Percentiles rank a stretch among this genome's conserved stretches.
Evolutionary conservation across 1,139 yeast species (phyloP).

Genomic region (Lodderomyces jiufengensis): DNA sequence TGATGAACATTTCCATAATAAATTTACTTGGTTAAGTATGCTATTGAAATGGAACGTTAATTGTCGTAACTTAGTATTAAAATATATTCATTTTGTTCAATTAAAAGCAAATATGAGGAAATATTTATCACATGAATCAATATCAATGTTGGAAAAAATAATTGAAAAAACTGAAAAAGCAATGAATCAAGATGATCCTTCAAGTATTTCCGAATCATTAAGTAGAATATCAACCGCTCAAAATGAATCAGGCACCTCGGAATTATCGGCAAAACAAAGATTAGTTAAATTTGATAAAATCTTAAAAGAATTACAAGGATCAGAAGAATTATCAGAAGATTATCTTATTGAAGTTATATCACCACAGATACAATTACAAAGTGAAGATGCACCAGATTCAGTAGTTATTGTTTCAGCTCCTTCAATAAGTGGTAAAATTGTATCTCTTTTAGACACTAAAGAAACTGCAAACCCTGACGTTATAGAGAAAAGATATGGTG

Average conservation of each 20-base stretch:
- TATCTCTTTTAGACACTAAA: conserved; percentile 32
- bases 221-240: neutral
- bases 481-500: conserved; percentile 37
- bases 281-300: conserved; percentile 49
- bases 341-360: conserved; percentile 69
- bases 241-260: neutral
- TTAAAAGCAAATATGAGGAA: conserved; percentile 25
- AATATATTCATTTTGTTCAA: conserved; percentile 40
- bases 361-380: conserved; percentile 83
- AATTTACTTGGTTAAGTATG: conserved; percentile 39
- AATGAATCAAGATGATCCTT: conserved; percentile 8
- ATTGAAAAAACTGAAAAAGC: conserved; percentile 18
- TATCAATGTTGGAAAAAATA: conserved; percentile 35
- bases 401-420: conserved; percentile 51
- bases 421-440: conserved; percentile 34
- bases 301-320: conserved; percentile 38
- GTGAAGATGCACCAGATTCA: conserved; percentile 59
- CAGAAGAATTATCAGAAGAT: conserved; percentile 54
- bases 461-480: conserved; percentile 23
- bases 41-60: conserved; percentile 42
- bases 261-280: conserved; percentile 21
- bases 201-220: neutral
- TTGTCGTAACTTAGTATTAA: conserved; percentile 34
- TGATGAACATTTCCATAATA: conserved; percentile 35
- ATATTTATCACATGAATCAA: conserved; percentile 37